Percentiles rank a stretch among this genome's conserved stretches.
Evolutionary conservation across 1,284 basidiomycete species (phyloP).

Genomic region (Thecaphora frezii): DNA sequence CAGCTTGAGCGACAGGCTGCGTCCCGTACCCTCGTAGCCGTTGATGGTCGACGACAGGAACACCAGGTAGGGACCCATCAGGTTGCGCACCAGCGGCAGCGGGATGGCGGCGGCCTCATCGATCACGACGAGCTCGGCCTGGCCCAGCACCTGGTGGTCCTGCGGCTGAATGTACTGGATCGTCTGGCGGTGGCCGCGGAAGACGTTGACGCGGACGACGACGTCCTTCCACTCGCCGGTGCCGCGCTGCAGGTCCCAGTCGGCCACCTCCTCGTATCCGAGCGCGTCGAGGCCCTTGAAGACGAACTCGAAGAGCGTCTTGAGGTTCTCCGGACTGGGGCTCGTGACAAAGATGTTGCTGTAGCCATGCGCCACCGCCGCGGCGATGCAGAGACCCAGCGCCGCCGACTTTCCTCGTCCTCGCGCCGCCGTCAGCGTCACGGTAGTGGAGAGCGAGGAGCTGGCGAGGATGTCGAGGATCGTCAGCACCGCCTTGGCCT

Average conservation of each 20-base stretch:
- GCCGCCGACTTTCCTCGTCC: constrained; percentile 97
- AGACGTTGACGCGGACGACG: constrained; percentile 93
- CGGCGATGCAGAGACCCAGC: constrained; percentile 87
- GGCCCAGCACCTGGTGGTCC: constrained; percentile 93
- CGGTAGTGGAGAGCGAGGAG: constrained; percentile 79
- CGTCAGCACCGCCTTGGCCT: constrained; percentile 61
- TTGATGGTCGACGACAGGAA: constrained; percentile 99
- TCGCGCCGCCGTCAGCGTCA: constrained; percentile 88
- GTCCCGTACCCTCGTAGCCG: constrained; percentile 97
- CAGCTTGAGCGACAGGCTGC: constrained; percentile 94
- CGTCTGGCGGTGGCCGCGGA: constrained; percentile 64
- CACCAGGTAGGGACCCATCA: constrained; percentile 95
- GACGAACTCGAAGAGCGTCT: constrained; percentile 95
- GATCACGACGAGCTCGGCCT: constrained; percentile 95
- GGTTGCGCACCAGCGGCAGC: constrained; percentile 86
- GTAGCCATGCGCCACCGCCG: constrained; percentile 90
- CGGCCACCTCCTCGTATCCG: constrained; percentile 95
- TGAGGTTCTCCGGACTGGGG: constrained; percentile 95
- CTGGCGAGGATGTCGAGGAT: constrained; percentile 55
- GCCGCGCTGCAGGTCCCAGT: constrained; percentile 93
- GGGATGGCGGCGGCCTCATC: constrained; percentile 99
- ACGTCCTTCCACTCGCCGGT: constrained; percentile 96
- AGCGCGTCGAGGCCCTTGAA: constrained; percentile 95
- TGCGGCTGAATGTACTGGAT: constrained; percentile 86
- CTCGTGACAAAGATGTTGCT: constrained; percentile 98